Evolutionary conservation across 371 early-diverging fungal genomes (phyloP).

Genomic region (Lichtheimia corymbifera): DNA sequence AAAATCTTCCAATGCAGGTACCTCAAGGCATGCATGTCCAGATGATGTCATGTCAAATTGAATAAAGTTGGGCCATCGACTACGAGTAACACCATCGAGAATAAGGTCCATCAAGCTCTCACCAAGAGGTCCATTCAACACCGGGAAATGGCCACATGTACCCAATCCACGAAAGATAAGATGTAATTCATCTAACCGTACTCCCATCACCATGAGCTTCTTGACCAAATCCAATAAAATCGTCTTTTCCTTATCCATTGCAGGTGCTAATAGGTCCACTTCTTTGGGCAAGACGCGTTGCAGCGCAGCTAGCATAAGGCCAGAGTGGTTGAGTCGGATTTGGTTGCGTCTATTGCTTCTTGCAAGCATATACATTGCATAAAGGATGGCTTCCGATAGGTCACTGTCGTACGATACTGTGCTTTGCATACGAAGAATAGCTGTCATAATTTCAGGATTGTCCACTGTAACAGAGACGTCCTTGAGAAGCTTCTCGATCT

Average conservation of each 20-base stretch:
- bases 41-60: conserved; percentile 56
- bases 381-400: conserved; percentile 46
- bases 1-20: conserved; percentile 41
- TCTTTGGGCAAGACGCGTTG: conserved; percentile 44
- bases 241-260: conserved; percentile 29
- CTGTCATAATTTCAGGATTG: conserved; percentile 61
- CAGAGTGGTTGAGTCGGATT: conserved; percentile 60
- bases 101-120: conserved; percentile 53
- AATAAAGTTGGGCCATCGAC: conserved; percentile 71
- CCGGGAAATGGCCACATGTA: conserved; percentile 8
- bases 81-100: conserved; percentile 59
- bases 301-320: conserved; percentile 53
- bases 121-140: conserved; percentile 14
- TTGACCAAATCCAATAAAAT: conserved; percentile 55
- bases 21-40: conserved; percentile 46
- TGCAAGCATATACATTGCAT: conserved; percentile 50
- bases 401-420: conserved; percentile 33
- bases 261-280: conserved; percentile 13
- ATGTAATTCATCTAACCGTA: conserved; percentile 57
- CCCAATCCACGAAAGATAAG: conserved; percentile 62
- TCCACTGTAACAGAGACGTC: conserved; percentile 30
- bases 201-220: conserved; percentile 65
- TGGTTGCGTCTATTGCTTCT: conserved; percentile 66
- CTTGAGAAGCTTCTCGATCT: conserved; percentile 33
- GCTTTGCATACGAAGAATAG: conserved; percentile 54